Base-by-base conservation (phyloP, 2,329 filamentous ascomycete species). In the Hypoxylon sp. region DNA sequence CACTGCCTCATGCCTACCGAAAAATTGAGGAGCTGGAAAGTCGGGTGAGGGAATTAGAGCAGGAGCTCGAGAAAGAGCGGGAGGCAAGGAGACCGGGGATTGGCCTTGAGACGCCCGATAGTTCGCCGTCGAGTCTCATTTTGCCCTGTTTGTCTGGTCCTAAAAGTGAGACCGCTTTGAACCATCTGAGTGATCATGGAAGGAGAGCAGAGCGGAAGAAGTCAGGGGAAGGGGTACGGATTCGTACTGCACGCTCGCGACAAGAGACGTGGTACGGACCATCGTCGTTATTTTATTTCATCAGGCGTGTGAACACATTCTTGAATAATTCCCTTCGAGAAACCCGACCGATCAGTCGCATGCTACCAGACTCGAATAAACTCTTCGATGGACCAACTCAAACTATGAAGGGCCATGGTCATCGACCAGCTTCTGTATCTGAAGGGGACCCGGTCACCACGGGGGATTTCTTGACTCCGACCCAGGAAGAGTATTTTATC, bases 401-500 rank as follows among this genome's bases (percentile, higher is more conserved):
- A 52, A 10, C 62, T 3, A 6, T 46, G 6, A 61, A 44, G 27
- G 63, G 51, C 6, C 55, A 62, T 4, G 35, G 19, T 15, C 52
- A 24, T 32, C 62, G 17, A 24, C 24, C 46, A 11, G 24, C 42
- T n/a, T 35, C 47, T 21, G 15, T 55, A 24, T 15, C 29, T 1
- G 52, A 42, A 19, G 54, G 42, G 35, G 59, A 65, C 10, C 35
- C n/a, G 11, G 39, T 29, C 11, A 46, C 48, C 10, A 48, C 27
- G 2, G 57, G 52, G 2, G 57, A 57, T 19, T 68, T 58, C 31
- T 58, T 69, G 35, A 69, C 67, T 32, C 62, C 67, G 13, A 69
- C 67, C 3, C 67, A 69, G 19, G 67, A 69, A 48, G 82, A 85
- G 35, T 81, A 80, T 46, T 81, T 85, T 29, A 74, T 86, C 1